These are phyloP conservation scores for Ustilago nuda DNA, from an alignment of 1,284 basidiomycete genomes.

Conservation along the genomic window DNA sequence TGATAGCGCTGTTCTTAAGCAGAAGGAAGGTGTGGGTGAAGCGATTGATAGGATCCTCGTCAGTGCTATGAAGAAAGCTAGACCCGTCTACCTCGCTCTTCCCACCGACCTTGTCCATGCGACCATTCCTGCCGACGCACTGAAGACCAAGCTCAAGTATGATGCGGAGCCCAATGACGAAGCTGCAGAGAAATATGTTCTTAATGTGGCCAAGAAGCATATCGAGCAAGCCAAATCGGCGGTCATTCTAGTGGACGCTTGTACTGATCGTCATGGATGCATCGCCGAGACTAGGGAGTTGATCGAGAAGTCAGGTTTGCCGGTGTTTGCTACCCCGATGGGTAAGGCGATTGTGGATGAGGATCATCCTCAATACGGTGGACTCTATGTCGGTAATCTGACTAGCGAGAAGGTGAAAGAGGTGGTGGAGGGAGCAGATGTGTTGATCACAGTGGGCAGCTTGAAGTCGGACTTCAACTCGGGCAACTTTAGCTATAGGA, in stretches of 20 bases:
- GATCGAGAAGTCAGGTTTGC: constrained; percentile 75
- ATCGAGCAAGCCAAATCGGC: constrained; percentile 78
- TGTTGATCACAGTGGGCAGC: constrained; percentile 84
- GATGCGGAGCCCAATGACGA: constrained; percentile 72
- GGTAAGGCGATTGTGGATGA: constrained; percentile 87
- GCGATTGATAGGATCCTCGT: constrained; percentile 84
- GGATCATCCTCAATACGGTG: constrained; percentile 84
- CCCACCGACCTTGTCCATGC: constrained; percentile 84
- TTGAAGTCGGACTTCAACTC: constrained; percentile 92
- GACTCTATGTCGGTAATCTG: constrained; percentile 73
- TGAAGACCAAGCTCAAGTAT: constrained; percentile 73
- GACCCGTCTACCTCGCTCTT: constrained; percentile 87
- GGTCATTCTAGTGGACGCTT: constrained; percentile 87
- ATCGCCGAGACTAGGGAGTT: constrained; percentile 79
- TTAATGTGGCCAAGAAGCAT: constrained; percentile 71
- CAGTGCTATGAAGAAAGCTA: constrained; percentile 78
- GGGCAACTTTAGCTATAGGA: constrained; percentile 74
- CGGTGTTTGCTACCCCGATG: constrained; percentile 78
- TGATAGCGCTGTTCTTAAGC: constrained; percentile 73
- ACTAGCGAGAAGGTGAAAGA: constrained; percentile 75
- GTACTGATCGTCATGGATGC: constrained; percentile 83
- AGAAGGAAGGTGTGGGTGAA: constrained; percentile 70
- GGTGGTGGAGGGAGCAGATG: constrained; percentile 82
- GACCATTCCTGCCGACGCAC: constrained; percentile 77
- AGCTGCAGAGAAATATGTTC: constrained; percentile 78